Percentiles rank a stretch among this genome's conserved stretches.
Conservation (phyloP, 2,329 filamentous ascomycete genomes). For the Fusarium sacchari region DNA sequence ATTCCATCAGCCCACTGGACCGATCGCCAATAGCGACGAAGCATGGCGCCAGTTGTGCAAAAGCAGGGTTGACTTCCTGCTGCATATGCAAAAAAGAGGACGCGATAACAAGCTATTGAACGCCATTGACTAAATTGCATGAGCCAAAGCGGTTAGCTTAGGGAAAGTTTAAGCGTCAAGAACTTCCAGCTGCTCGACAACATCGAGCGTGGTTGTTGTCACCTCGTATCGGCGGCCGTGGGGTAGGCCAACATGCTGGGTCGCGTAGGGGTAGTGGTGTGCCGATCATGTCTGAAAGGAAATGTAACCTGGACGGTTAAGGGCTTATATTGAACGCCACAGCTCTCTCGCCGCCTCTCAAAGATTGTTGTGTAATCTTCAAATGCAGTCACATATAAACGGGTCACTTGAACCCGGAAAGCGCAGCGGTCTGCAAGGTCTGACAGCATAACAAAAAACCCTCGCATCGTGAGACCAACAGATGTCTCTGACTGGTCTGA, state of each 20-base stretch:
- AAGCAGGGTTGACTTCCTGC: neutral
- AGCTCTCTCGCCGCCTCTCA: conserved; percentile 11
- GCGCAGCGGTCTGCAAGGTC: conserved; percentile 16
- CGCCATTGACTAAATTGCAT: conserved; percentile 4
- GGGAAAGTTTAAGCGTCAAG: conserved; percentile 14
- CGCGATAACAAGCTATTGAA: conserved; percentile 18
- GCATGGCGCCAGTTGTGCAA: conserved; percentile 5
- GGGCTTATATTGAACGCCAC: conserved; percentile 27
- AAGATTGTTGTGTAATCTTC: conserved; percentile 18
- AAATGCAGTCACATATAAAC: conserved; percentile 5
- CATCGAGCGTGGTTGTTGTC: conserved; percentile 9
- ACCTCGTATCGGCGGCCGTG: conserved; percentile 33
- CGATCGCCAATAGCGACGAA: conserved; percentile 13
- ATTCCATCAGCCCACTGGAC: neutral
- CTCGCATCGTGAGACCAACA: conserved; percentile 22
- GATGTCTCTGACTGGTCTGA: conserved; percentile 12
- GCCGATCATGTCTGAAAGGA: conserved; percentile 23
- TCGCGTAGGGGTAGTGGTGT: conserved; percentile 23
- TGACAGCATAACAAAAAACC: conserved; percentile 18
- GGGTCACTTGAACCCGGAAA: conserved; percentile 18
- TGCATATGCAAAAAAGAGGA: conserved; percentile 13
- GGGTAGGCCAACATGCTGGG: conserved; percentile 23
- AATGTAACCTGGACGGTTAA: conserved; percentile 34
- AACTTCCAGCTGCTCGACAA: conserved; percentile 10
- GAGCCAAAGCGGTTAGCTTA: conserved; percentile 15